Evolutionary conservation across 1,284 basidiomycete species (phyloP).

Genomic region (Tilletia setariae): DNA sequence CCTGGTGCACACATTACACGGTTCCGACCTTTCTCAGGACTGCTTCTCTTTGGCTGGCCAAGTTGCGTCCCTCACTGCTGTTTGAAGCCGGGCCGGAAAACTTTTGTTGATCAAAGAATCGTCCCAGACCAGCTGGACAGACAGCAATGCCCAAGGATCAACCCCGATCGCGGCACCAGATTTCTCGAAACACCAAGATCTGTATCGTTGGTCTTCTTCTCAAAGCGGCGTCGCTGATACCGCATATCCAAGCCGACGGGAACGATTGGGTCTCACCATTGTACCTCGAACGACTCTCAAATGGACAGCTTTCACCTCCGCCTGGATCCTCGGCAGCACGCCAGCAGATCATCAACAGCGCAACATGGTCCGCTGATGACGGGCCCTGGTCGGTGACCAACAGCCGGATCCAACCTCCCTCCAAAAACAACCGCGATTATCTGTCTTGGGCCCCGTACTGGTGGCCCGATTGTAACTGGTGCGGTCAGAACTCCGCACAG

Average conservation of each 20-base stretch:
- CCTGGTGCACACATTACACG: conserved; percentile 4
- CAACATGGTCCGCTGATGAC: conserved; percentile 18
- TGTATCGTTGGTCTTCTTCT: no score
- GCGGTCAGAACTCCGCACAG: conserved; percentile 7
- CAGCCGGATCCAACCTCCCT: conserved; percentile 12
- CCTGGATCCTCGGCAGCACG: conserved; percentile 3
- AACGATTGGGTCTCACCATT: conserved; percentile 25
- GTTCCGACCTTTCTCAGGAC: not conserved
- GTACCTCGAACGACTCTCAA: conserved; percentile 17
- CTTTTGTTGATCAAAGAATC: no score
- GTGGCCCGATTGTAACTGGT: conserved; percentile 23
- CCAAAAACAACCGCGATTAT: conserved; percentile 19
- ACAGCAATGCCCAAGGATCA: no score
- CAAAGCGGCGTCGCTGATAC: no score
- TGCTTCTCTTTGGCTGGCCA: no score
- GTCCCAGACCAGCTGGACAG: no score
- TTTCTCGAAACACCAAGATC: no score
- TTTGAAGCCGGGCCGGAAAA: no score
- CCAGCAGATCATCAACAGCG: conserved; percentile 18
- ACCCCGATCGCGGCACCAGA: no score
- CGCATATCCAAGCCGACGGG: conserved; percentile 12
- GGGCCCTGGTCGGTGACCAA: conserved; percentile 20
- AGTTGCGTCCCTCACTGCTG: no score
- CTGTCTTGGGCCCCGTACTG: conserved; percentile 26
- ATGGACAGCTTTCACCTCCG: conserved; percentile 17